Percentiles rank a stretch among this genome's conserved stretches.
These are phyloP conservation scores for Gremmenia infestans DNA, from an alignment of 2,329 filamentous ascomycete species.

Conservation along the genomic window DNA sequence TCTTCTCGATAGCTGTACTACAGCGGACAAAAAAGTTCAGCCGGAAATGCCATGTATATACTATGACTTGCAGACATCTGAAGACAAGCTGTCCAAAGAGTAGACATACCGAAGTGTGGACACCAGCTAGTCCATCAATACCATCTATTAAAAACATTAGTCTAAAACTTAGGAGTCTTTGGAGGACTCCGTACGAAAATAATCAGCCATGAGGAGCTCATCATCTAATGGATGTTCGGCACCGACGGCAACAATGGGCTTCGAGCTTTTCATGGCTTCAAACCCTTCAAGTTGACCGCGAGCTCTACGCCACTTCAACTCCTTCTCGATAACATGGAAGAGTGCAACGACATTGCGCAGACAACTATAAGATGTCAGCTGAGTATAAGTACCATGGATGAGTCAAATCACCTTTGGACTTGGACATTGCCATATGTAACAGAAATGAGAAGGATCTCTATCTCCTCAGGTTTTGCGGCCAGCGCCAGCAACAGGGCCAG, in stretches of 20 bases:
- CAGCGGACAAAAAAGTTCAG: too few species aligned
- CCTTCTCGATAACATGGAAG: slow-evolving; percentile 88
- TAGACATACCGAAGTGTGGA: slow-evolving; percentile 52
- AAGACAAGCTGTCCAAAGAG: not conserved
- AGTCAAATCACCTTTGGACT: slow-evolving; percentile 59
- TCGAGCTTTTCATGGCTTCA: slow-evolving; percentile 63
- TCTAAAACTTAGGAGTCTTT: not conserved
- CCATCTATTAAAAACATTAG: slow-evolving; percentile 51
- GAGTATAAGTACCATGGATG: not conserved
- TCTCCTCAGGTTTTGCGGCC: slow-evolving; percentile 73
- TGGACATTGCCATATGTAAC: slow-evolving; percentile 93
- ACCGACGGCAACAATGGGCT: slow-evolving; percentile 82
- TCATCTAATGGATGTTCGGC: slow-evolving; percentile 82
- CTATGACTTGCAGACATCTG: not conserved
- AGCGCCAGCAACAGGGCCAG: slow-evolving; percentile 84
- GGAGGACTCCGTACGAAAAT: slow-evolving; percentile 65
- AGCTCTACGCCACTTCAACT: slow-evolving; percentile 74
- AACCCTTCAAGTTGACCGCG: slow-evolving; percentile 67
- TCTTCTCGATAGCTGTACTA: not conserved
- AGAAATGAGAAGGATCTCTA: slow-evolving; percentile 81
- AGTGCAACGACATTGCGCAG: slow-evolving; percentile 83
- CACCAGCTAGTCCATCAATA: slow-evolving; percentile 69
- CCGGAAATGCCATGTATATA: not conserved
- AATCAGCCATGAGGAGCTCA: slow-evolving; percentile 72
- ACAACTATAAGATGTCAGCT: slow-evolving; percentile 49